Base-by-base conservation (phyloP, 179 eudicot species). In the Dionaea muscipula region DNA sequence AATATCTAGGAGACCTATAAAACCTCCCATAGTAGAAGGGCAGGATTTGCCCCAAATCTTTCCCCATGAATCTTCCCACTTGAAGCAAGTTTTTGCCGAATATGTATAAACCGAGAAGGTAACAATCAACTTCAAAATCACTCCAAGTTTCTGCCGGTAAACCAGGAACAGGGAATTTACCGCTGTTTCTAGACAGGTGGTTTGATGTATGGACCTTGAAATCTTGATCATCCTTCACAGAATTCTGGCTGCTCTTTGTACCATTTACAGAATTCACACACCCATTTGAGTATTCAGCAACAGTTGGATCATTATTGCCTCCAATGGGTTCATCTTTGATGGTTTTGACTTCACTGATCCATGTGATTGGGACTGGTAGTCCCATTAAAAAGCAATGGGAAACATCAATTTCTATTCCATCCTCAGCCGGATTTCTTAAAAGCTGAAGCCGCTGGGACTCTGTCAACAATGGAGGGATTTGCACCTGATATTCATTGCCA, bases 401-500 rank as follows among this genome's bases (percentile, higher is more conserved):
- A 50, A 68, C 26, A 43, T 50, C 54, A 37, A 41, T 23, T 31
- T 13, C 2, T 46, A 50, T 66, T 60, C 63, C 60, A 55, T 51
- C 56, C 27, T 75, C 72, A 53, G 49, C 53, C 20, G 77, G 76
- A 68, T 68, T 76, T 44, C 21, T 67, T 51, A 64, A 60, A 46
- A 60, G 61, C 11, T 38, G 56, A 67, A 56, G 52, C 50, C 55
- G 68, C 53, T 75, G 74, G 49, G 74, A 64, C 19, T 68, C 35
- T 14, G 47, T 60, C 36, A 69, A 28, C 46, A 76, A n/a, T 18
- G 72, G 47, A 49, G 96, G 94, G 60, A 76, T 78, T 75, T 80
- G 73, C 49, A 67, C 84, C 63, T 85, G 94, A 59, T 72, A 78
- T 33, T 85, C 73, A 48, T 71, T 75, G 47, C 88, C 93, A 65